A percentile compares a stretch with the other conserved stretches of the same genome.
phyloP scores from a whole-genome alignment of 192 early-diverging fungal genomes.

The Rhizoclosmatium globosum region DNA sequence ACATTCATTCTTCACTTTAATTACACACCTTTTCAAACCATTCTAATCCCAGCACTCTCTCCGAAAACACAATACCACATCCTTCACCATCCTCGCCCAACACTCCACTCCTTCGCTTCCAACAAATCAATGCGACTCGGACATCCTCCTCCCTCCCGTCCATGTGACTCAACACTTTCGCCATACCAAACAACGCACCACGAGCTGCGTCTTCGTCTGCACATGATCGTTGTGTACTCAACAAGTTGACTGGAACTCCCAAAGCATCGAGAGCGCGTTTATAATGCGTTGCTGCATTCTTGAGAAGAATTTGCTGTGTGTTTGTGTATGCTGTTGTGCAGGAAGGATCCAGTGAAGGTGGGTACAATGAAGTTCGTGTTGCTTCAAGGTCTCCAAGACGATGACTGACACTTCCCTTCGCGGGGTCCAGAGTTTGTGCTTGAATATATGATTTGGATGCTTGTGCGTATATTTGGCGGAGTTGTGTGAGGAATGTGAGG shows the following conservation, averaged over 20 bases:
- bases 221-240: background rate
- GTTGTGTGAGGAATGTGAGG: background rate
- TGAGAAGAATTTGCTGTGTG: conserved; percentile 11
- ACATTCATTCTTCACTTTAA: no score
- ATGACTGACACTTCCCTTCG: conserved; percentile 11
- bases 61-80: conserved; percentile 17
- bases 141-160: conserved; percentile 27
- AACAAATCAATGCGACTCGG: conserved; percentile 29
- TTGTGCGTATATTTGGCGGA: conserved; percentile 39
- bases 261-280: conserved; percentile 26
- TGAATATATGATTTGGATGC: conserved; percentile 34
- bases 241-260: conserved; percentile 13
- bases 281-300: conserved; percentile 31
- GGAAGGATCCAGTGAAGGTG: background rate
- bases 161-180: conserved; percentile 32
- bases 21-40: conserved; percentile 24
- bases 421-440: conserved; percentile 34
- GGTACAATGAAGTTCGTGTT: conserved; percentile 40
- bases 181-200: conserved; percentile 21
- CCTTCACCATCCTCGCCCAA: conserved; percentile 15
- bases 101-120: conserved; percentile 29
- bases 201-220: conserved; percentile 20
- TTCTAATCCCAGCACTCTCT: conserved; percentile 15
- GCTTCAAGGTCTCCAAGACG: conserved; percentile 46
- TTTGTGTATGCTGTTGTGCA: background rate